These are phyloP conservation scores for Hymenoscyphus fraxineus DNA, from an alignment of 2,329 filamentous ascomycete species.

Conservation along the genomic window DNA sequence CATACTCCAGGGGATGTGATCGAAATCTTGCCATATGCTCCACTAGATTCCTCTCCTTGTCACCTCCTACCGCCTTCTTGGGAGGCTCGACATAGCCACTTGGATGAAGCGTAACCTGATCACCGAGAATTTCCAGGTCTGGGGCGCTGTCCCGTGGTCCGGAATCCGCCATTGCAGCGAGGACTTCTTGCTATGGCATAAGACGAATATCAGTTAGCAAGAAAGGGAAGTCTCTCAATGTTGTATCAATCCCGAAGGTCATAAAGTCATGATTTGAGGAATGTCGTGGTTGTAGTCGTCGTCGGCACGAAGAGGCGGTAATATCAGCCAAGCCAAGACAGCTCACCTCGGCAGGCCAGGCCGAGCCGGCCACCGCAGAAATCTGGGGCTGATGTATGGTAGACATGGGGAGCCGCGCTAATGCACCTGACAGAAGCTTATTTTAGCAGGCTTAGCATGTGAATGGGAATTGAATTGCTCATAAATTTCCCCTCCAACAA, in stretches of 20 bases:
- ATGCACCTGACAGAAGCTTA: constrained; percentile 6
- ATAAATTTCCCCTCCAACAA: not conserved
- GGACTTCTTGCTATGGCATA: not conserved
- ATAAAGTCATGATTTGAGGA: constrained; percentile 18
- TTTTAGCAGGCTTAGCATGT: constrained; percentile 16
- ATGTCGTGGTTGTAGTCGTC: not conserved
- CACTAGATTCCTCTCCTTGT: constrained; percentile 67
- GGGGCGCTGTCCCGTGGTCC: constrained; percentile 53
- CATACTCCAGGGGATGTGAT: constrained; percentile 57
- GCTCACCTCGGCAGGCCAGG: not conserved
- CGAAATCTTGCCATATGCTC: constrained; percentile 86
- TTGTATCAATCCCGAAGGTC: constrained; percentile 7
- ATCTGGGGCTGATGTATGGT: not conserved
- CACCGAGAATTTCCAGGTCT: constrained; percentile 73
- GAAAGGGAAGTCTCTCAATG: not conserved
- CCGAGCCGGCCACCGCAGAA: not conserved
- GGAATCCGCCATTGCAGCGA: constrained; percentile 37
- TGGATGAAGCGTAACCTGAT: constrained; percentile 71
- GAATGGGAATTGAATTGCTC: constrained; percentile 10
- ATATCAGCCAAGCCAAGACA: not conserved
- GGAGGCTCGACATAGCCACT: constrained; percentile 60
- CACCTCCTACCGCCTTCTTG: constrained; percentile 42
- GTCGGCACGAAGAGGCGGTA: not conserved
- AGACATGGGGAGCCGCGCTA: constrained; percentile 10
- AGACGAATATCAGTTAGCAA: not conserved